Evolutionary conservation across 164 flowering plant genomes (phyloP).

Genomic region (Chimonanthus praecox): DNA sequence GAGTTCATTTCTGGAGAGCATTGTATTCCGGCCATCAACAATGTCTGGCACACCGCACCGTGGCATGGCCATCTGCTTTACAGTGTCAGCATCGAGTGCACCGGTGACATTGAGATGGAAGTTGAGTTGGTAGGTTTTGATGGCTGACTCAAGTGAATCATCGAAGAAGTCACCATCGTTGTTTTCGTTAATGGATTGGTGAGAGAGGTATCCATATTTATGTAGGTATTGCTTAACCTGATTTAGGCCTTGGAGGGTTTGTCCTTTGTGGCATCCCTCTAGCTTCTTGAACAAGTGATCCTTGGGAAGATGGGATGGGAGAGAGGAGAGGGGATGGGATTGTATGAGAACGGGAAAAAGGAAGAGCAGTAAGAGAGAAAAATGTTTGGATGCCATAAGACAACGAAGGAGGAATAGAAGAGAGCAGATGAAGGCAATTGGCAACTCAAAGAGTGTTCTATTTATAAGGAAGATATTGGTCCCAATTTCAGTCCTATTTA

Average conservation of each 20-base stretch:
- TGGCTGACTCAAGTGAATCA: constrained; percentile 39
- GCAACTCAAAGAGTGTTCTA: no score
- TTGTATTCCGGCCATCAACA: constrained; percentile 14
- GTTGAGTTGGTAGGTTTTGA: constrained; percentile 45
- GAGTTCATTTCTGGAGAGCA: not conserved
- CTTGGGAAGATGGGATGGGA: no score
- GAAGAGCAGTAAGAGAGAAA: no score
- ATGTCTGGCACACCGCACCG: constrained; percentile 66
- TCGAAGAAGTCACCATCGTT: constrained; percentile 29
- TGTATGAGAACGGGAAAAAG: no score
- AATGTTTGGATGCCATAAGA: no score
- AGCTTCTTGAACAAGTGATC: not conserved
- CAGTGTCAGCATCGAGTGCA: constrained; percentile 31
- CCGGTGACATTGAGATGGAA: constrained; percentile 49
- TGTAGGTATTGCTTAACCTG: not conserved
- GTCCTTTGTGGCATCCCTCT: constrained; percentile 3
- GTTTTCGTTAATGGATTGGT: constrained; percentile 19
- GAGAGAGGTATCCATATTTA: not conserved
- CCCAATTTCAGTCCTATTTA: no score
- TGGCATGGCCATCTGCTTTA: constrained; percentile 38
- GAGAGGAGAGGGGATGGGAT: no score
- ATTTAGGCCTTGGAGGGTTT: not conserved
- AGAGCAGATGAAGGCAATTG: no score
- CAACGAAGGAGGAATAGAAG: no score
- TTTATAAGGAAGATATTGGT: no score